Evolutionary conservation across 2,329 filamentous ascomycete species (phyloP).

Genomic region (Fusarium sp.): DNA sequence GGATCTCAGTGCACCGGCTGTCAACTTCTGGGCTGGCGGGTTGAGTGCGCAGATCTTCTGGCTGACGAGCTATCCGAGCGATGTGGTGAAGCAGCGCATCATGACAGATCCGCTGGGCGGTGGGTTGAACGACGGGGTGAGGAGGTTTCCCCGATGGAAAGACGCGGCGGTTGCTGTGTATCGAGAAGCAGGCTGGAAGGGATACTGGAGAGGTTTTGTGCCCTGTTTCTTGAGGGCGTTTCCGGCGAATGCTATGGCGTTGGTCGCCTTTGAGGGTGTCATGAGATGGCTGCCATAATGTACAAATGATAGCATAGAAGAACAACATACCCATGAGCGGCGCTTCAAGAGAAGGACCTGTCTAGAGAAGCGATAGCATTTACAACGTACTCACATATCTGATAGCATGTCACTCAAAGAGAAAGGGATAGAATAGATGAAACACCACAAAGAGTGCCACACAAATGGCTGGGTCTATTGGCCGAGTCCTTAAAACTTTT

Average conservation of each 20-base stretch:
- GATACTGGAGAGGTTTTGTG: conserved; percentile 92
- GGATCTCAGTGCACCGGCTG: conserved; percentile 73
- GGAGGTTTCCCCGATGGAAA: conserved; percentile 78
- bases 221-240: conserved; percentile 95
- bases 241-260: conserved; percentile 92
- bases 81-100: conserved; percentile 94
- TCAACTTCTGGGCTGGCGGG: conserved; percentile 98
- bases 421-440: conserved; percentile 11
- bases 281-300: conserved; percentile 71
- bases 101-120: conserved; percentile 94
- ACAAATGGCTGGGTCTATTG: conserved; percentile 47
- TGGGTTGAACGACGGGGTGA: conserved; percentile 69
- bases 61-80: conserved; percentile 89
- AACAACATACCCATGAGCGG: conserved; percentile 7
- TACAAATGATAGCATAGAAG: conserved; percentile 1
- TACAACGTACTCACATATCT: background rate
- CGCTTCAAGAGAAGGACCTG: background rate
- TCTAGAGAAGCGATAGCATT: background rate
- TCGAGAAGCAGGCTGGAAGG: conserved; percentile 76
- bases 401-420: background rate
- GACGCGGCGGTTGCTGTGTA: conserved; percentile 83
- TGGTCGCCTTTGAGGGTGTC: conserved; percentile 92
- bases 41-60: conserved; percentile 94
- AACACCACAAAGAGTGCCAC: conserved; percentile 45
- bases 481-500: conserved; percentile 43